Base-by-base conservation (phyloP, 768 basidiomycete genomes). In the Xanthoconium purpureum region DNA sequence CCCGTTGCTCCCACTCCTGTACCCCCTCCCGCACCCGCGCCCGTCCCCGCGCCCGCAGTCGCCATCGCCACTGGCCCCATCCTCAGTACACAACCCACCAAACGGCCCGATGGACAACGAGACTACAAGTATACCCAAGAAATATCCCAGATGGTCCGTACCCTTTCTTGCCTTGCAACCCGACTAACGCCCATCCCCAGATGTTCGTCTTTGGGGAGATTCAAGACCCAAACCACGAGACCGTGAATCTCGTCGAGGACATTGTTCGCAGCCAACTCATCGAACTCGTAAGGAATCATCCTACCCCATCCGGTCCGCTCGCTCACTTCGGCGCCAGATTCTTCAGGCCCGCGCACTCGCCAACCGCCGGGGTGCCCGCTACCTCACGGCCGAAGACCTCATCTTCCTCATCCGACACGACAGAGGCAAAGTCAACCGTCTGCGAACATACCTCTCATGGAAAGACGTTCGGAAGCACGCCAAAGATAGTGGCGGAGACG, bases 191-290 rank as follows among this genome's bases (percentile, higher is more conserved):
- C 13, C 20, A 28, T 32, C 6, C 10, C 30, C 58, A 94, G 92
- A 94, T 97, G 92, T 97, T 96, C 67, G 95, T 97, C 43, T 96
- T 97, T 71, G 94, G 94, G 10, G 94, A 95, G 74, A 90, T 96
- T 4, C 90, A 94, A 68, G 93, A 96, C 55, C 92, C 94, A 2
- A 83, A 86, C 52, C 78, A 80, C 14, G 93, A 93, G 53, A 94
- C 95, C 0, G 89, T 94, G 14, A 91, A 91, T 65, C 82, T 94
- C 33, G 91, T 98, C n/a, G 94, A 98, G 71, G 94, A 98, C 67
- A 92, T 96, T 49, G 90, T 96, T 18, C 82, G 91, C 37, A 81
- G 89, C 51, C 94, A 98, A 61, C 80, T 98, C 44, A 89, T 94
- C 53, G 94, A 97, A 71, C 84, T 97, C 51, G 94, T 94, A 55